Evolutionary conservation across 2,329 filamentous ascomycete genomes (phyloP), one percentile per base, ranked within the genome.

Genomic region (Cercospora brassicicola): DNA sequence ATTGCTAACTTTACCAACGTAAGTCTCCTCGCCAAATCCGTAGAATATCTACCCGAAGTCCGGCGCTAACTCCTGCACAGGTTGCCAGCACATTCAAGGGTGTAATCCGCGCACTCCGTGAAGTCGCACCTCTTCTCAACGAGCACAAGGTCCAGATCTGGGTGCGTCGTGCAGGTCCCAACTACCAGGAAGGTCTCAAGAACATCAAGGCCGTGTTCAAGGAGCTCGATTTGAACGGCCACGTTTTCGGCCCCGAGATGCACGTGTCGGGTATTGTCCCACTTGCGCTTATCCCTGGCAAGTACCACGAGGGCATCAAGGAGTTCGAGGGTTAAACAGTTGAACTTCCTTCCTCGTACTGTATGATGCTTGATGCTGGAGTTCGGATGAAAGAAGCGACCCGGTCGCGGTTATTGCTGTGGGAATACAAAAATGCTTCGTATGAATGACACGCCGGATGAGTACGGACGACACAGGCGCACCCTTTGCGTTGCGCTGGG

Each of bases 1-100:
- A 99, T 99, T 88, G 95, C 95, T 87, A 99, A 99, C 91, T 99
- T 99, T 87, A 99, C 95, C 87, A 99, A 98, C 85, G 95, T 84
- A 78, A 78, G 80, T 77, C 36, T 53, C 23, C 45, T 53, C 20
- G 8, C 31, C 13, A 30, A 23, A 11, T 45, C 33, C 55, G 51
- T 64, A 33, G n/a, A 18, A 59, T 7, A 42, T 39, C 39, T 33
- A 11, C 42, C 23, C 60, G 48, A 51, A 64, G 63, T 31, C 62
- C 30, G 18, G 10, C 9, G 65, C 68, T 75, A 51, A 73, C 71
- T 63, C 67, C 15, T 23, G 31, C 31, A 6, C 68, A 84, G 79
- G 82, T 99, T 65, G 95, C 95, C 69, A 95, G 91, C 77, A 99
- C 95, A 73, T 99, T 99, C 91, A 99, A 99, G 89, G 95, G 95